These are phyloP conservation scores for Macaranga tanarius DNA, from an alignment of 441 rosid species.

Conservation along the genomic window DNA sequence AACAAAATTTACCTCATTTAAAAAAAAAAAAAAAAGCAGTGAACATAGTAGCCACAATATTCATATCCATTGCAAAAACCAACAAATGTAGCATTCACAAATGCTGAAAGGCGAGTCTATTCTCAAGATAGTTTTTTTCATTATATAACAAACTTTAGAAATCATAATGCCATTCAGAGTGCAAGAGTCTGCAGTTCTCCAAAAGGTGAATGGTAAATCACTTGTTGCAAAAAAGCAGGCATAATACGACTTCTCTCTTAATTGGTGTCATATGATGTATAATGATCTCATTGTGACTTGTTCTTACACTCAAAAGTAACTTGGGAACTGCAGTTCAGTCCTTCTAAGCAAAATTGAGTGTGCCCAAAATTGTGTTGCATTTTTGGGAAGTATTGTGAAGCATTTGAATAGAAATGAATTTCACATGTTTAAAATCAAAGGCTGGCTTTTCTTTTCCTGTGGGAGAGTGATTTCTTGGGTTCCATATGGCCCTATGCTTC, in stretches of 20 bases:
- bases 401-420: neutral
- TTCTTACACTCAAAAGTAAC: neutral
- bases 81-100: slow-evolving; percentile 2
- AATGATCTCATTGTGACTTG: too few relatives aligned
- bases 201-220: neutral
- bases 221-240: neutral
- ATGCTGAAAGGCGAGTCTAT: neutral
- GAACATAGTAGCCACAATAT: neutral
- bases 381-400: neutral
- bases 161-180: neutral
- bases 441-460: neutral
- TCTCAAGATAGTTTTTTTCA: neutral
- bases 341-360: neutral
- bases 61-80: slow-evolving; percentile 5
- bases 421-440: neutral
- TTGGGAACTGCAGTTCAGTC: neutral
- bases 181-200: neutral
- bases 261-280: neutral
- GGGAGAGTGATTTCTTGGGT: neutral
- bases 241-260: neutral
- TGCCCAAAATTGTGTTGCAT: neutral
- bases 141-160: neutral
- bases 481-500: neutral
- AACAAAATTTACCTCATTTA: slow-evolving; percentile 7
- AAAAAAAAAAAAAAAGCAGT: neutral